Conservation (phyloP, 2,329 filamentous ascomycete genomes). For the Pseudogymnoascus sp. region DNA sequence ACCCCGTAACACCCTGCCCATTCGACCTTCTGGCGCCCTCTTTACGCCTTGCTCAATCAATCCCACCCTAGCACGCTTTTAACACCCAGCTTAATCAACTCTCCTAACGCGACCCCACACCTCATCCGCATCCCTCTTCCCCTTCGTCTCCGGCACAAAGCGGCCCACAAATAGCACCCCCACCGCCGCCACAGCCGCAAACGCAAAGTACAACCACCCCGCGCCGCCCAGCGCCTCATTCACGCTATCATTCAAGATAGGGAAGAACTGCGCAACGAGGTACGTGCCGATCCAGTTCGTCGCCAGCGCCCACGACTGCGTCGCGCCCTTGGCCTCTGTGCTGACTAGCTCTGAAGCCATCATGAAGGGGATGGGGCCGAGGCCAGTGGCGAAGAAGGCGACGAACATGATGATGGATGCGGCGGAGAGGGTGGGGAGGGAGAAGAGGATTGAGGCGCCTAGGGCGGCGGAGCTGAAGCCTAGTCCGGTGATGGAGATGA, state of each 20-base stretch:
- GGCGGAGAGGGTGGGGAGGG: slow-evolving; percentile 68
- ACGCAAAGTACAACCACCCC: slow-evolving; percentile 89
- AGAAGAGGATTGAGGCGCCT: slow-evolving; percentile 70
- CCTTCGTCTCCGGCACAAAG: slow-evolving; percentile 81
- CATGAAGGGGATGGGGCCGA: slow-evolving; percentile 93
- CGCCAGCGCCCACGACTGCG: slow-evolving; percentile 80
- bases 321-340: slow-evolving; percentile 82
- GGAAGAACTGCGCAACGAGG: slow-evolving; percentile 90
- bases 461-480: slow-evolving; percentile 69
- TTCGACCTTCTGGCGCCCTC: background rate
- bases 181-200: slow-evolving; percentile 63
- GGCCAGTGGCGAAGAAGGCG: slow-evolving; percentile 78
- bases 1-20: background rate
- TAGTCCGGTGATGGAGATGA: slow-evolving; percentile 79
- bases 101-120: slow-evolving; percentile 70
- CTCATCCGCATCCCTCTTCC: slow-evolving; percentile 75
- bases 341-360: slow-evolving; percentile 85
- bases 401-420: slow-evolving; percentile 80
- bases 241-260: slow-evolving; percentile 69
- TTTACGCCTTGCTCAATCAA: background rate
- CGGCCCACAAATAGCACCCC: slow-evolving; percentile 65
- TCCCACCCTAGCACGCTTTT: background rate
- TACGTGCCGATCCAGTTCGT: slow-evolving; percentile 91
- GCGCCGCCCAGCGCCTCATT: slow-evolving; percentile 57
- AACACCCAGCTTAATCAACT: background rate